These are phyloP conservation scores for Thermochaetoides thermophila DNA, from an alignment of 495 filamentous ascomycete species.

Conservation along the genomic window DNA sequence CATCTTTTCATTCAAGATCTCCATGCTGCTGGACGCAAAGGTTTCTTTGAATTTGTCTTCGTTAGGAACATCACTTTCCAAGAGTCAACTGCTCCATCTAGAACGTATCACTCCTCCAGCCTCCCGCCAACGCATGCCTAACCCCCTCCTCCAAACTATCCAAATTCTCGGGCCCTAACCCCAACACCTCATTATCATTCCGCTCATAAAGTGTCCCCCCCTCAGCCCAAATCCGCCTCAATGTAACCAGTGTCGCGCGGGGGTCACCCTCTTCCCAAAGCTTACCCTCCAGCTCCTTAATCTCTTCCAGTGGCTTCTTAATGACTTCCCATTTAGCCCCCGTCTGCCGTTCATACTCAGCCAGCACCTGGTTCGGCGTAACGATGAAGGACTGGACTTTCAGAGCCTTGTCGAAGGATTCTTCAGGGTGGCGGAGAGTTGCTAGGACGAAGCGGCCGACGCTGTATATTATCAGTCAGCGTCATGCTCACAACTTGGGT, in stretches of 20 bases:
- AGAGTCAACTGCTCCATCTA: neutral
- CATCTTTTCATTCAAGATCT: too few relatives aligned
- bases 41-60: neutral
- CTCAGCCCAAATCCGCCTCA: slow-evolving; percentile 56
- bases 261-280: slow-evolving; percentile 40
- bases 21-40: neutral
- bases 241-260: slow-evolving; percentile 38
- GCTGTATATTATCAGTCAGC: slow-evolving; percentile 20
- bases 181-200: slow-evolving; percentile 48
- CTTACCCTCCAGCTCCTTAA: slow-evolving; percentile 38
- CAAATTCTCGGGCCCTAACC: slow-evolving; percentile 27
- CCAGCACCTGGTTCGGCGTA: slow-evolving; percentile 44
- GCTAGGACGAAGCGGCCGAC: slow-evolving; percentile 51
- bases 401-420: slow-evolving; percentile 38
- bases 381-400: slow-evolving; percentile 58
- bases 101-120: slow-evolving; percentile 17
- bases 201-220: slow-evolving; percentile 55
- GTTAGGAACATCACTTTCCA: too few relatives aligned
- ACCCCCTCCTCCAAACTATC: slow-evolving; percentile 36
- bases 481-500: neutral
- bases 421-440: slow-evolving; percentile 39
- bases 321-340: slow-evolving; percentile 39
- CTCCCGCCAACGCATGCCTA: slow-evolving; percentile 22
- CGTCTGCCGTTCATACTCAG: slow-evolving; percentile 52
- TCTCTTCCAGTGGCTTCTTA: slow-evolving; percentile 34